These are phyloP conservation scores for Fraxinus velutina DNA, from an alignment of 305 asterid species.

Conservation along the genomic window DNA sequence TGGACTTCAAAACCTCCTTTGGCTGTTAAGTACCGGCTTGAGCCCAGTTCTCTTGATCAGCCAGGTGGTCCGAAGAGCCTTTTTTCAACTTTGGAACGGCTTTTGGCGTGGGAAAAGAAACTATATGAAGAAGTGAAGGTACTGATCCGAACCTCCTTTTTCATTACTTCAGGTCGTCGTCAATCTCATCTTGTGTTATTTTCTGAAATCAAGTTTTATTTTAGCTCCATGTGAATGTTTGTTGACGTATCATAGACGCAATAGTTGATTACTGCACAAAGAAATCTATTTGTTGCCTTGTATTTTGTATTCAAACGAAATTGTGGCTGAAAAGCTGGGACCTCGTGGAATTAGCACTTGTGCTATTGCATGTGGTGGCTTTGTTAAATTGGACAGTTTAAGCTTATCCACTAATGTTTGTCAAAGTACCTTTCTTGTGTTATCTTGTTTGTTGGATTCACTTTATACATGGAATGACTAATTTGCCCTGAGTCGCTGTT, in stretches of 20 bases:
- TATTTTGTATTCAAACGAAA: conserved; percentile 23
- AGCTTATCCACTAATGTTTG: conserved; percentile 32
- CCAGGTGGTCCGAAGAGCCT: conserved; percentile 69
- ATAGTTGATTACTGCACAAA: conserved; percentile 30
- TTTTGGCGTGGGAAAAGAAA: conserved; percentile 95
- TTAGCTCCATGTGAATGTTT: conserved; percentile 10
- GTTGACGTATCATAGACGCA: conserved; percentile 29
- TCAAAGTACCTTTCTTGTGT: conserved; percentile 25
- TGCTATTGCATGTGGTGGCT: conserved; percentile 33
- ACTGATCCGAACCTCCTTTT: conserved; percentile 24
- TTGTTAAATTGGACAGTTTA: conserved; percentile 27
- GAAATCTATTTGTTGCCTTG: conserved; percentile 18
- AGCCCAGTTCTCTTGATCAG: conserved; percentile 56
- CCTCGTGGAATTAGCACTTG: conserved; percentile 19
- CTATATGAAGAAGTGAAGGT: conserved; percentile 96
- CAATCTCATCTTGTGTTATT: conserved; percentile 5
- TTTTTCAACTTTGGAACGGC: conserved; percentile 82
- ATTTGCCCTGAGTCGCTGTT: conserved; percentile 29
- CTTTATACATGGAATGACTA: conserved; percentile 29
- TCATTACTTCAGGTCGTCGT: background rate
- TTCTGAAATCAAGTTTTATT: background rate
- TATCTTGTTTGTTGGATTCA: conserved; percentile 29
- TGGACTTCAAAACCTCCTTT: conserved; percentile 92
- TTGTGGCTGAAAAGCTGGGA: conserved; percentile 23
- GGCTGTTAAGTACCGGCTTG: conserved; percentile 75